A percentile compares a stretch with the other conserved stretches of the same genome.
phyloP scores from a whole-genome alignment of 257 asterid genomes.

The Penstemon barbatus region DNA sequence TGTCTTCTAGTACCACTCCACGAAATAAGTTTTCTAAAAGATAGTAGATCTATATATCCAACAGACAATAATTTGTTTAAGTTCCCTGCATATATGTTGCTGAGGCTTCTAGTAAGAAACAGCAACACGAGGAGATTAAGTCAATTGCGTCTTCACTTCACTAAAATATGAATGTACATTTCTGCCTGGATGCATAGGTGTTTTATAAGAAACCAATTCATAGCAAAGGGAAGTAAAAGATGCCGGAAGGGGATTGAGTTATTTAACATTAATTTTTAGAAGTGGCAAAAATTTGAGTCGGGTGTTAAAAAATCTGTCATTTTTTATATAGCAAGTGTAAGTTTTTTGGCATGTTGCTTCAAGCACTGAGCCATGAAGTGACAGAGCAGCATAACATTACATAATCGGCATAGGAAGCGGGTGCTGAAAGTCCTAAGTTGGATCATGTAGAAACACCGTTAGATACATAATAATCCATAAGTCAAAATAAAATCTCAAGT shows the following conservation, averaged over 20 bases:
- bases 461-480: not conserved
- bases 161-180: no score
- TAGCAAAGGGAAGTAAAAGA: not conserved
- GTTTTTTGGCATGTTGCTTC: not conserved
- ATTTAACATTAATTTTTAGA: not conserved
- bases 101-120: not conserved
- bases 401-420: not conserved
- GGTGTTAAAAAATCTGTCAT: not conserved
- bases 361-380: not conserved
- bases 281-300: not conserved
- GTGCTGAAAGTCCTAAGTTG: not conserved
- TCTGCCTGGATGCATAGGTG: not conserved
- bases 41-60: not conserved
- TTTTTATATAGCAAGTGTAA: not conserved
- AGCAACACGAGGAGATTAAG: not conserved
- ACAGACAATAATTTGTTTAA: not conserved
- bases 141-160: no score
- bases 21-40: constrained; percentile 3
- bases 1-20: not conserved
- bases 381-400: not conserved
- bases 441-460: not conserved
- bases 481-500: not conserved
- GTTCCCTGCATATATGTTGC: not conserved
- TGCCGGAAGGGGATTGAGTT: not conserved
- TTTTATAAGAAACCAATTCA: not conserved